These are phyloP conservation scores for Chaetomium tenue DNA, from an alignment of 495 filamentous ascomycete genomes.

Conservation along the genomic window DNA sequence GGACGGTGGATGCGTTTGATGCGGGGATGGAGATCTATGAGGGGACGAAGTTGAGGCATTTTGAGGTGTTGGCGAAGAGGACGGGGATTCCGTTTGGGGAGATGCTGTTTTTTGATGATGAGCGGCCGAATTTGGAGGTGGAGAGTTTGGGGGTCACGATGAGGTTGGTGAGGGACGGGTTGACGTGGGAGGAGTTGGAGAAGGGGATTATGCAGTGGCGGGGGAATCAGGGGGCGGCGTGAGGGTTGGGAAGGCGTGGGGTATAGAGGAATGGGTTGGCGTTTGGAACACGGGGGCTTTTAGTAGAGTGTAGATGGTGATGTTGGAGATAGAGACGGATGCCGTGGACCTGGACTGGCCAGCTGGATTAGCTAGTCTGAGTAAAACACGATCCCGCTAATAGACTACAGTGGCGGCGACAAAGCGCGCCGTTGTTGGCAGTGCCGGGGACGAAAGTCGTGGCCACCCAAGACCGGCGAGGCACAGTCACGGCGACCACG, in stretches of 20 bases:
- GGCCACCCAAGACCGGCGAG: too few relatives aligned
- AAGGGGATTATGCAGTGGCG: constrained; percentile 80
- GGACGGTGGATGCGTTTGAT: constrained; percentile 73
- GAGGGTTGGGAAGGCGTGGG: too few relatives aligned
- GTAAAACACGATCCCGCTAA: too few relatives aligned
- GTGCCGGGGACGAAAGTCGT: too few relatives aligned
- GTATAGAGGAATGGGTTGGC: neutral
- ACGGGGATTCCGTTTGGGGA: constrained; percentile 69
- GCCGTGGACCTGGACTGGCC: too few relatives aligned
- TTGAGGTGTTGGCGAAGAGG: constrained; percentile 64
- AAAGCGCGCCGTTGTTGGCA: too few relatives aligned
- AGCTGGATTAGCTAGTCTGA: too few relatives aligned
- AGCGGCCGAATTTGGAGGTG: constrained; percentile 81
- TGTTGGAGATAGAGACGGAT: too few relatives aligned
- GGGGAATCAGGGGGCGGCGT: constrained; percentile 51
- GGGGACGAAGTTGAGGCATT: constrained; percentile 80
- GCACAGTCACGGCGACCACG: too few relatives aligned
- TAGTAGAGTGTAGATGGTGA: neutral
- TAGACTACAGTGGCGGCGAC: too few relatives aligned
- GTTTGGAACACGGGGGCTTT: neutral
- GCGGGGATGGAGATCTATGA: constrained; percentile 84
- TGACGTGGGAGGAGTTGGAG: constrained; percentile 76
- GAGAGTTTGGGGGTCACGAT: constrained; percentile 82
- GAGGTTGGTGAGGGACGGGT: constrained; percentile 70
- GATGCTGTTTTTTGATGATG: constrained; percentile 97